Conservation (phyloP, 2,329 filamentous ascomycete genomes). For the Simplicillium aogashimaense region DNA sequence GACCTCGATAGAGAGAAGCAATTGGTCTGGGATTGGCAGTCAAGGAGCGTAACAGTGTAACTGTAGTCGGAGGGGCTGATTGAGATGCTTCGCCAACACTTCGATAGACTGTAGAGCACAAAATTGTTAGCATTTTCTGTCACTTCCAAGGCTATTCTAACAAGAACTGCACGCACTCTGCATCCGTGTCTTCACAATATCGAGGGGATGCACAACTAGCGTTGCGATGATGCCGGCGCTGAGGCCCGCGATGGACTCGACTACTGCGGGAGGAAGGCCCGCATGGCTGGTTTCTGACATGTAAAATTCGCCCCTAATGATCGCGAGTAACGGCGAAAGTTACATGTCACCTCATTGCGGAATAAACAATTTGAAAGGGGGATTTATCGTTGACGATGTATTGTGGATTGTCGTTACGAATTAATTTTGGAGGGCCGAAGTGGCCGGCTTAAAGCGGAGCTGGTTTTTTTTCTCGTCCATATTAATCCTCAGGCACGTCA, state of each 20-base stretch:
- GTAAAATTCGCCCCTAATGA: slow-evolving; percentile 15
- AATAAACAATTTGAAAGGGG: not conserved
- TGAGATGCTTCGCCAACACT: slow-evolving; percentile 22
- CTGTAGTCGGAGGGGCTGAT: slow-evolving; percentile 32
- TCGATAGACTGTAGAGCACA: slow-evolving; percentile 35
- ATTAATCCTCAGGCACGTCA: too few relatives aligned
- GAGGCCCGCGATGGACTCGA: slow-evolving; percentile 86
- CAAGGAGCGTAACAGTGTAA: slow-evolving; percentile 42
- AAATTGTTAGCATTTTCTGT: not conserved
- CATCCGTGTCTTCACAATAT: slow-evolving; percentile 92
- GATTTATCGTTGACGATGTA: not conserved
- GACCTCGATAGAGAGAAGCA: slow-evolving; percentile 73
- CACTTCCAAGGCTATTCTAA: not conserved
- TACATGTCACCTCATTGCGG: not conserved
- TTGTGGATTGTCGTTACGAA: not conserved
- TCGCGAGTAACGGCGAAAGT: not conserved
- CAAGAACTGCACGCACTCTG: slow-evolving; percentile 52
- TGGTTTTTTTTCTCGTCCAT: too few relatives aligned
- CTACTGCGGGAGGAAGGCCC: slow-evolving; percentile 62
- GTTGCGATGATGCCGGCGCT: slow-evolving; percentile 81
- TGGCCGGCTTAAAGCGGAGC: not conserved
- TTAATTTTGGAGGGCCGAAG: not conserved
- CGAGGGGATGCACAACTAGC: slow-evolving; percentile 80
- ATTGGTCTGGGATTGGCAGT: slow-evolving; percentile 43
- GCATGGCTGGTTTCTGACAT: slow-evolving; percentile 41